A percentile compares a stretch with the other conserved stretches of the same genome.
These are phyloP conservation scores for Osmozyma mogii DNA, from an alignment of 805 yeast species.

Conservation along the genomic window DNA sequence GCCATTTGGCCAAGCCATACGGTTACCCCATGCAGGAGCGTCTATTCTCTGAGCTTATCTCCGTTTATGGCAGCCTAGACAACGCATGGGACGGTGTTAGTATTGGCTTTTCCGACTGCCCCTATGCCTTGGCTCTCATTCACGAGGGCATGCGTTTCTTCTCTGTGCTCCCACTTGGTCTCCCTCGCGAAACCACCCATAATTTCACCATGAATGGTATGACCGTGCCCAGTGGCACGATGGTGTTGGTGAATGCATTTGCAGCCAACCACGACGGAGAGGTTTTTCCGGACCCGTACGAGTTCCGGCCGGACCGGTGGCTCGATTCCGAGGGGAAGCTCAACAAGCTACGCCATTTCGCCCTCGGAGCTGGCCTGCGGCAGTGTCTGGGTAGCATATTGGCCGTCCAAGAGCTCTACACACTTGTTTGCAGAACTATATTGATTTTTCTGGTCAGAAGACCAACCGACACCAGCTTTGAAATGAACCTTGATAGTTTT, in stretches of 20 bases:
- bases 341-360: constrained; percentile 30
- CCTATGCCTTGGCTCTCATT: constrained; percentile 48
- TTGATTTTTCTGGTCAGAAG: constrained; percentile 41
- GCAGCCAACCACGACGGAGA: constrained; percentile 59
- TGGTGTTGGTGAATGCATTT: constrained; percentile 58
- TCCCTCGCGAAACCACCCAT: constrained; percentile 56
- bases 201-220: constrained; percentile 33
- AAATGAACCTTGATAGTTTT: constrained; percentile 46
- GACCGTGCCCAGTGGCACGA: constrained; percentile 48
- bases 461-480: constrained; percentile 22
- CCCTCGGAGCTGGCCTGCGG: constrained; percentile 67
- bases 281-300: constrained; percentile 35
- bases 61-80: background rate
- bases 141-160: constrained; percentile 56
- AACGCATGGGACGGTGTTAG: constrained; percentile 22
- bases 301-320: constrained; percentile 49
- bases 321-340: constrained; percentile 18
- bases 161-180: constrained; percentile 58
- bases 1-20: constrained; percentile 44
- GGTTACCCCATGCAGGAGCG: constrained; percentile 34
- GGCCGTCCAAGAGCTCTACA: constrained; percentile 60
- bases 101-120: constrained; percentile 29
- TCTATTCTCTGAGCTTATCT: constrained; percentile 25
- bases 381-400: constrained; percentile 65
- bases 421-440: constrained; percentile 45